Evolutionary conservation across 2,329 filamentous ascomycete genomes (phyloP).

Genomic region (Truncatella angustata): DNA sequence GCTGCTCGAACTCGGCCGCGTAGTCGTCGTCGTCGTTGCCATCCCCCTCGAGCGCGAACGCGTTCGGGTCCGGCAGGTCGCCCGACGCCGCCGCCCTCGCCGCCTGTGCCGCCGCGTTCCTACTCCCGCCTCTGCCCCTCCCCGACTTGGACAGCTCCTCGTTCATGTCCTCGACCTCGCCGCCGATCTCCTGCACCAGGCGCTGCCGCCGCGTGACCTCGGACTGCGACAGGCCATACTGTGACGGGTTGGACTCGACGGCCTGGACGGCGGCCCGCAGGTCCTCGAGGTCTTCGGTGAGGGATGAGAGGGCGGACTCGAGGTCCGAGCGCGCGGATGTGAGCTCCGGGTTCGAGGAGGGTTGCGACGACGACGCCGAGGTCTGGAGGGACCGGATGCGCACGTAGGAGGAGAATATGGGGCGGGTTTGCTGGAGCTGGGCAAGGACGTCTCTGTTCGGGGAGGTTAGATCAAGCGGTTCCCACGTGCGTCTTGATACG

Average conservation of each 20-base stretch:
- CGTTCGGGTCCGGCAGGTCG: constrained; percentile 53
- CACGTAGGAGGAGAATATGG: constrained; percentile 90
- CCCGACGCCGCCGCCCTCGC: constrained; percentile 34
- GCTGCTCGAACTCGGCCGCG: constrained; percentile 83
- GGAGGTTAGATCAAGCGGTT: neutral
- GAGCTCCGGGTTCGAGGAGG: constrained; percentile 80
- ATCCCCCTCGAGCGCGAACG: constrained; percentile 53
- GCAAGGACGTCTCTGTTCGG: constrained; percentile 77
- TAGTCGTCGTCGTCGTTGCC: constrained; percentile 46
- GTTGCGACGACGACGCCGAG: no score
- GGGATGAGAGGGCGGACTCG: constrained; percentile 60
- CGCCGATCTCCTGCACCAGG: constrained; percentile 84
- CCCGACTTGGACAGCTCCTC: constrained; percentile 68
- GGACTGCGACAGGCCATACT: constrained; percentile 79
- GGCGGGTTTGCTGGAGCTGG: constrained; percentile 76
- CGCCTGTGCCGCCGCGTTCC: constrained; percentile 24
- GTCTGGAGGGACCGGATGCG: constrained; percentile 75
- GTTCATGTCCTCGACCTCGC: constrained; percentile 86
- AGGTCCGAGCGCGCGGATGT: constrained; percentile 73
- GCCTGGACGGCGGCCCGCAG: constrained; percentile 83
- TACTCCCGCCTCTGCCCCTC: constrained; percentile 22
- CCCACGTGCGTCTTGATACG: constrained; percentile 8
- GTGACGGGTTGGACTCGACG: constrained; percentile 82
- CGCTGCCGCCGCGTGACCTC: constrained; percentile 79
- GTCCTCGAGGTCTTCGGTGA: constrained; percentile 83